Percentiles rank a stretch among this genome's conserved stretches.
Evolutionary conservation across 371 early-diverging fungal species (phyloP).

Genomic region (Parasitella parasitica): DNA sequence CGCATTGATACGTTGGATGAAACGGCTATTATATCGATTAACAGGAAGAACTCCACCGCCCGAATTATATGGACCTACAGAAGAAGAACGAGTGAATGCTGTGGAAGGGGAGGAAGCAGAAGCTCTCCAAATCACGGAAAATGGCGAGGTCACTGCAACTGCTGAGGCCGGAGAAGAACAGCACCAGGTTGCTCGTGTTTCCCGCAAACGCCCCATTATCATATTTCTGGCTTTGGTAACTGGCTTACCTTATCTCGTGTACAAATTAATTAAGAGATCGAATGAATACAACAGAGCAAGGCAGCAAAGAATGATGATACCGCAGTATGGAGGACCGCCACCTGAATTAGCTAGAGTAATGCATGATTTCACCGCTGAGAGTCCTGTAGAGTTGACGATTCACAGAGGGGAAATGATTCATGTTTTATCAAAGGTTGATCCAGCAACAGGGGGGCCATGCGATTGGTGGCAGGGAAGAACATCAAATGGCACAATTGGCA

Average conservation of each 20-base stretch:
- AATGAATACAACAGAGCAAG: conserved; percentile 17
- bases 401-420: conserved; percentile 86
- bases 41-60: conserved; percentile 68
- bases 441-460: conserved; percentile 71
- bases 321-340: conserved; percentile 33
- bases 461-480: conserved; percentile 93
- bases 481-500: conserved; percentile 80
- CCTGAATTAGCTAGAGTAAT: conserved; percentile 87
- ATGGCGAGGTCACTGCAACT: conserved; percentile 11
- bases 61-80: conserved; percentile 56
- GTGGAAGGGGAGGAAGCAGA: neutral
- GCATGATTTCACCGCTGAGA: conserved; percentile 80
- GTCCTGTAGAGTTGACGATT: conserved; percentile 80
- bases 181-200: conserved; percentile 46
- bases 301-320: conserved; percentile 48
- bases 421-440: conserved; percentile 75
- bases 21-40: conserved; percentile 57
- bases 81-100: conserved; percentile 11
- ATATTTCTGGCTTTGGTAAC: conserved; percentile 80
- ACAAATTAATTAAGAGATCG: conserved; percentile 68
- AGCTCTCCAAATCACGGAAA: conserved; percentile 41
- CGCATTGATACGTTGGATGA: conserved; percentile 67
- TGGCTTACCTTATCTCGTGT: conserved; percentile 90
- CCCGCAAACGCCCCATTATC: conserved; percentile 63
- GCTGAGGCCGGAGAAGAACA: conserved; percentile 50